phyloP scores from a whole-genome alignment of 2,329 filamentous ascomycete species.

The Zasmidium angulare region DNA sequence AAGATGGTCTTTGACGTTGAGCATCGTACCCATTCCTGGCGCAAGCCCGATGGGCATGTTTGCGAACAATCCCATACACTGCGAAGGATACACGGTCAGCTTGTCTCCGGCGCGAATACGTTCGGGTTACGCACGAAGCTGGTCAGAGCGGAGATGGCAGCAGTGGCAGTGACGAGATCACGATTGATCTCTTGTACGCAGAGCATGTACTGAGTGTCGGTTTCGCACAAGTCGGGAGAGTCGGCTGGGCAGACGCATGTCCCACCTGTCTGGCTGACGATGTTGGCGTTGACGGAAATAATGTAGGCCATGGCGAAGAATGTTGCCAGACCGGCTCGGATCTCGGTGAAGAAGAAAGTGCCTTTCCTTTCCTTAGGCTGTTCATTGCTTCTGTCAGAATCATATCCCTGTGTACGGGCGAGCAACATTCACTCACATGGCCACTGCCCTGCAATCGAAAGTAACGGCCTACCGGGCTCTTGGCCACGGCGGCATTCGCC shows the following conservation, averaged over 20 bases:
- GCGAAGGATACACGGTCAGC: too few species aligned
- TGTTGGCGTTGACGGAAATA: slow-evolving; percentile 63
- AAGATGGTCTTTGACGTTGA: too few species aligned
- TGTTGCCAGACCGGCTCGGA: slow-evolving; percentile 78
- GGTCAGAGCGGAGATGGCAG: slow-evolving; percentile 75
- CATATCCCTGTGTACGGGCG: neutral
- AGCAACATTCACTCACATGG: slow-evolving; percentile 56
- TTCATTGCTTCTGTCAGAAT: slow-evolving; percentile 15
- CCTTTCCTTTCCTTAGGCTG: slow-evolving; percentile 70
- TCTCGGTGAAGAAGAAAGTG: slow-evolving; percentile 77
- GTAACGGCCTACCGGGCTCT: slow-evolving; percentile 65
- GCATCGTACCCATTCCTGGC: slow-evolving; percentile 79
- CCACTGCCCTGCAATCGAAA: slow-evolving; percentile 81
- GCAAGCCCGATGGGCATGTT: slow-evolving; percentile 76
- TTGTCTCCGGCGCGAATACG: too few species aligned
- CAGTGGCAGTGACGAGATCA: slow-evolving; percentile 80
- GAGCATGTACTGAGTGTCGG: slow-evolving; percentile 61
- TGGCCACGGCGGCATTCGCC: slow-evolving; percentile 54
- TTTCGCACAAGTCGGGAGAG: slow-evolving; percentile 53
- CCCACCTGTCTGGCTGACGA: slow-evolving; percentile 70
- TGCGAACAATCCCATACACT: slow-evolving; percentile 78
- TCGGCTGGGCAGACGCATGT: slow-evolving; percentile 67
- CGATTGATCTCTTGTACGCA: slow-evolving; percentile 66
- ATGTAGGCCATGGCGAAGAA: slow-evolving; percentile 73
- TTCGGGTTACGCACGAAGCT: too few species aligned